Percentiles rank a stretch among this genome's conserved stretches.
Conservation (phyloP, 163 green algal genomes). For the Prototheca wickerhamii region DNA sequence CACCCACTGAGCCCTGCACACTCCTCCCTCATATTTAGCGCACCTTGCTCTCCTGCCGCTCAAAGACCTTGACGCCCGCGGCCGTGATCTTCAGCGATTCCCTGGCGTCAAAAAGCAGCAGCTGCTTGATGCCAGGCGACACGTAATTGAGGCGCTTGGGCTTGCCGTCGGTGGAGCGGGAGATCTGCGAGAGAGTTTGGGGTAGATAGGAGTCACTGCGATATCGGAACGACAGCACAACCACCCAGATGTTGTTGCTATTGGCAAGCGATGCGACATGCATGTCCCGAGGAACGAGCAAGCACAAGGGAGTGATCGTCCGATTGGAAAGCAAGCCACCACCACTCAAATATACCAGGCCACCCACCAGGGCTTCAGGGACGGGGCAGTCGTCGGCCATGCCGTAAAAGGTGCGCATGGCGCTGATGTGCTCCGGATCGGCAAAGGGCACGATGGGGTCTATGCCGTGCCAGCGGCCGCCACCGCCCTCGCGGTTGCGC, state of each 20-base stretch:
- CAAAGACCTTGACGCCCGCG: slow-evolving; percentile 79
- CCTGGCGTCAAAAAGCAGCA: slow-evolving; percentile 58
- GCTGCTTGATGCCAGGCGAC: slow-evolving; percentile 26
- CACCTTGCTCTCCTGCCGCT: slow-evolving; percentile 44
- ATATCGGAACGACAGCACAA: no score
- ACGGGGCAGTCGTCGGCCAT: slow-evolving; percentile 37
- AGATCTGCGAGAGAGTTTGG: no score
- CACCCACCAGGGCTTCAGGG: slow-evolving; percentile 15
- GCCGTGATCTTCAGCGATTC: slow-evolving; percentile 66
- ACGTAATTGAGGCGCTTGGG: slow-evolving; percentile 76
- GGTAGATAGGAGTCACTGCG: no score
- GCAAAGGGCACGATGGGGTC: slow-evolving; percentile 69
- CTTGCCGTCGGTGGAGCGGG: slow-evolving; percentile 41
- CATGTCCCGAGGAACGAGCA: no score
- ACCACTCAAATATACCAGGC: no score
- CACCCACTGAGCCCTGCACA: background rate
- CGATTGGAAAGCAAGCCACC: no score
- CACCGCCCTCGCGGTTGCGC: slow-evolving; percentile 2
- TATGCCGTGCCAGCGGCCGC: slow-evolving; percentile 34
- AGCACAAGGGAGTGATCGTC: no score
- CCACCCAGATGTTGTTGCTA: no score
- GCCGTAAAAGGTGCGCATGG: slow-evolving; percentile 66
- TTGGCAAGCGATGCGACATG: no score
- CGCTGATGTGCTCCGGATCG: slow-evolving; percentile 38
- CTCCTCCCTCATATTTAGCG: background rate